Percentiles rank a stretch among this genome's conserved stretches.
phyloP scores from a whole-genome alignment of 129 eudicot species.

The Flaveria bidentis region DNA sequence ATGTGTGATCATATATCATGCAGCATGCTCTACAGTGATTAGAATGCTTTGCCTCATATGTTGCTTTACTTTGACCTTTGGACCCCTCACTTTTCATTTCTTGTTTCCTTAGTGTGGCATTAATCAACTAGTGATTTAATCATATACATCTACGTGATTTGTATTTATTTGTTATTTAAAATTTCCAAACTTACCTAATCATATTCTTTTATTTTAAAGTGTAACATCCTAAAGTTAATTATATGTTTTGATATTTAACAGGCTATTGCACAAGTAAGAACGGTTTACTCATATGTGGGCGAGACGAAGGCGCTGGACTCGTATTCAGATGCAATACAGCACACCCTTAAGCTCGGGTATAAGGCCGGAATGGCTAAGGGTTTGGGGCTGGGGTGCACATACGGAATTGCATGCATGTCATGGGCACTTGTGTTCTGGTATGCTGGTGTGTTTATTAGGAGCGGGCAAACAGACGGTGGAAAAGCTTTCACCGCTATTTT shows the following conservation, averaged over 20 bases:
- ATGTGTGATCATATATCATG: constrained; percentile 31
- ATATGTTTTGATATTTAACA: constrained; percentile 24
- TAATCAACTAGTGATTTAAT: constrained; percentile 20
- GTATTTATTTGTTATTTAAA: constrained; percentile 4
- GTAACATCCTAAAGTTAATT: constrained; percentile 6
- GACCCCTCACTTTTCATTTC: constrained; percentile 26
- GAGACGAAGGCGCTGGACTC: constrained; percentile 85
- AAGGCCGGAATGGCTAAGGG: constrained; percentile 99
- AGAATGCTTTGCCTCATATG: constrained; percentile 20
- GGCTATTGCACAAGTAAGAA: constrained; percentile 99
- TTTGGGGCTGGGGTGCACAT: constrained; percentile 91
- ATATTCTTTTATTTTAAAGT: background rate
- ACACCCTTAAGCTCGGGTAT: constrained; percentile 88
- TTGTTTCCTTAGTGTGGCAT: constrained; percentile 31
- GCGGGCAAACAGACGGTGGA: constrained; percentile 97
- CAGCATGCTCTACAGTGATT: constrained; percentile 45
- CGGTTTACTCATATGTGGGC: constrained; percentile 95
- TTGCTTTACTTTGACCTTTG: constrained; percentile 23
- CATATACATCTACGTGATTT: background rate
- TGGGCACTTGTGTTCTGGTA: constrained; percentile 99
- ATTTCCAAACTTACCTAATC: background rate
- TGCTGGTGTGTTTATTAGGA: constrained; percentile 94
- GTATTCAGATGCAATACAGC: constrained; percentile 93
- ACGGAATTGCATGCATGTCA: constrained; percentile 99
- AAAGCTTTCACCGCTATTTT: constrained; percentile 95